Evolutionary conservation across 73 alveolate species (phyloP).

Genomic region (Diophrys appendiculata): DNA sequence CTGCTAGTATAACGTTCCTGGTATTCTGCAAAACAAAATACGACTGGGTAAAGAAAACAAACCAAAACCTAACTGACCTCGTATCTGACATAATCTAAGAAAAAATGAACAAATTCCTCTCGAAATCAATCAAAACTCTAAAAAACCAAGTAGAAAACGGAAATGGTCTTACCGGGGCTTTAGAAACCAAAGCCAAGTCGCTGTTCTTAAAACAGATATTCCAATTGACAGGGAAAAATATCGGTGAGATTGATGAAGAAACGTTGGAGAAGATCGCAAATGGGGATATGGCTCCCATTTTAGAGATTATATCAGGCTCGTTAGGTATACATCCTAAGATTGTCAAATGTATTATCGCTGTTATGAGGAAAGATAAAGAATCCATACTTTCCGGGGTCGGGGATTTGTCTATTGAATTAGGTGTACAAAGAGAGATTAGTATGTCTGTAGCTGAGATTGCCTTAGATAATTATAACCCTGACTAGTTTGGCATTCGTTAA

Average conservation of each 20-base stretch:
- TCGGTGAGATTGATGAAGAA: neutral
- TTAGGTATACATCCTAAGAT: conserved; percentile 4
- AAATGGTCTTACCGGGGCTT: neutral
- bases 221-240: neutral
- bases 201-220: neutral
- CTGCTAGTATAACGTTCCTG: neutral
- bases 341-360: neutral
- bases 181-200: neutral
- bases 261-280: neutral
- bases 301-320: neutral
- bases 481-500: neutral
- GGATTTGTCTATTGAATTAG: neutral
- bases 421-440: neutral
- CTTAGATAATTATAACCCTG: conserved; percentile 2
- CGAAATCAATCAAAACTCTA: neutral
- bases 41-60: neutral
- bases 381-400: neutral
- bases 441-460: neutral
- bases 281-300: conserved; percentile 15
- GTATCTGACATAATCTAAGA: neutral
- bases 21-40: neutral
- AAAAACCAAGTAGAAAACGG: neutral
- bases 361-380: neutral
- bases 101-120: neutral
- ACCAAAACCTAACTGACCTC: neutral